A percentile compares a stretch with the other conserved stretches of the same genome.
Evolutionary conservation across 495 filamentous ascomycete species (phyloP).

Genomic region (Lichina pygmaea): DNA sequence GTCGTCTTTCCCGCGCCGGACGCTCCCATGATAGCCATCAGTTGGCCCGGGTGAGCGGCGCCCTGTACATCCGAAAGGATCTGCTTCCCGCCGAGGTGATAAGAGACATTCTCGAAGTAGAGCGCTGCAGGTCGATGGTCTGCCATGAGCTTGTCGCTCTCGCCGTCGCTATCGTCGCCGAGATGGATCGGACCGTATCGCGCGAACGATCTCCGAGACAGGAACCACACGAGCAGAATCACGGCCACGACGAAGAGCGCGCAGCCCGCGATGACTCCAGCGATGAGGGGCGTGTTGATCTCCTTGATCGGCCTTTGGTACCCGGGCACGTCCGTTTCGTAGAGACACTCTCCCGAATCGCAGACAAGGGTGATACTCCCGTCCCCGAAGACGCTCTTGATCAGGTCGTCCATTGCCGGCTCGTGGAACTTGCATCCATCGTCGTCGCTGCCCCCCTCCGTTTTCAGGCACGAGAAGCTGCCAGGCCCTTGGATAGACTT

Average conservation of each 20-base stretch:
- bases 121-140: conserved; percentile 79
- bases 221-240: conserved; percentile 65
- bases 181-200: conserved; percentile 52
- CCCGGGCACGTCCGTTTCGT: conserved; percentile 75
- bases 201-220: conserved; percentile 39
- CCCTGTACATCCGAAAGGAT: conserved; percentile 64
- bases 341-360: conserved; percentile 70
- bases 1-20: conserved; percentile 95
- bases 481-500: conserved; percentile 66
- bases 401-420: conserved; percentile 69
- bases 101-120: conserved; percentile 71
- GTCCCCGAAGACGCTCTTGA: conserved; percentile 72
- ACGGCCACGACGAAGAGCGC: conserved; percentile 67
- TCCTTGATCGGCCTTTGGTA: conserved; percentile 71
- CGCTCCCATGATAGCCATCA: conserved; percentile 95
- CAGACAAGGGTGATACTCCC: conserved; percentile 64
- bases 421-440: conserved; percentile 66
- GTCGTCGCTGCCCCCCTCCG: conserved; percentile 24
- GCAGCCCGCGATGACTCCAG: conserved; percentile 71
- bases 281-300: conserved; percentile 93
- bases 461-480: conserved; percentile 43
- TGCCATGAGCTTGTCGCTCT: conserved; percentile 54
- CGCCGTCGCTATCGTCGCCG: conserved; percentile 73
- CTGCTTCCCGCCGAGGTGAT: conserved; percentile 60
- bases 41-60: conserved; percentile 63